Evolutionary conservation across 345 rosid genomes (phyloP), one percentile per base, ranked within the genome.

Genomic region (Pistacia atlantica): DNA sequence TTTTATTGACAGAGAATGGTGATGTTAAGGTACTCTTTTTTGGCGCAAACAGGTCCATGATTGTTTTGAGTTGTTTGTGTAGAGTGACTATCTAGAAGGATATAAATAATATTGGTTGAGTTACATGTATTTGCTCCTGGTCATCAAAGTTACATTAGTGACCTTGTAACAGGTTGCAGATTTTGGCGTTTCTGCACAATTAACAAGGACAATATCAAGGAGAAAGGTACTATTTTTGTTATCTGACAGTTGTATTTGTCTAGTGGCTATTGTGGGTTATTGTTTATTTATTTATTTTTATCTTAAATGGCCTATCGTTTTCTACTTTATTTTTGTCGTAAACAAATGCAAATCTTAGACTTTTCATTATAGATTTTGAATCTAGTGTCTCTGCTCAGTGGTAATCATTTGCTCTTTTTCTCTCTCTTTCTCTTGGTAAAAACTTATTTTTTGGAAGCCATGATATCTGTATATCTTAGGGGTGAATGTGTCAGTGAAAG

Each of bases 131-230:
- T 76, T 31, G 45, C 58, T 79, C 35, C 80, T 81, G 80, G 69
- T 67, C 56, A 60, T 77, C 46, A 11, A 74, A 77, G 57, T 72
- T 81, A 57, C 74, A 62, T 73, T 80, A 65, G 62, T 71, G 58
- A 62, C 72, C 51, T 77, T 77, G 69, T 78, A 60, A 80, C 91
- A 97, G 99, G 99, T 97, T 81, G 99, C 99, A 31, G 99, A 94
- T 86, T 97, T 97, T 90, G 99, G 99, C 49, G 99, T 97, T 76
- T 97, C 99, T 82, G 98, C 98, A 16, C 99, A 97, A 81, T 85
- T 97, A 73, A 97, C 99, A 38, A 91, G 98, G 82, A 97, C 99
- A 54, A 97, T 97, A 85, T 97, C 98, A 59, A 88, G 96, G 87
- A 94, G 99, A 87, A 97, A 97, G 99, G 99, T 97, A 85, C 46